phyloP scores from a whole-genome alignment of 176 grass and related monocot species.

The Bromus sterilis region DNA sequence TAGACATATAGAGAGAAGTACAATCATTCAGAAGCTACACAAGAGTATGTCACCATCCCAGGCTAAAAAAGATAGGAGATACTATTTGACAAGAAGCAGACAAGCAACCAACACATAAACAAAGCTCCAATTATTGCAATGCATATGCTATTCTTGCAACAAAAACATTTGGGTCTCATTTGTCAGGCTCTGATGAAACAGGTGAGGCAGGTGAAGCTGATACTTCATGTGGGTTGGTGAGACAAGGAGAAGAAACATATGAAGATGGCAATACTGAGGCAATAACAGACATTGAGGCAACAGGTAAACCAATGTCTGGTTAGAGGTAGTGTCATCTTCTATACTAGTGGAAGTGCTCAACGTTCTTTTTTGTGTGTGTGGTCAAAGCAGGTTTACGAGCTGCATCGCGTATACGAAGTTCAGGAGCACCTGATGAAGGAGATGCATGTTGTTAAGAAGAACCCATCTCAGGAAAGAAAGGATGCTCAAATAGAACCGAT shows the following conservation, averaged over 20 bases:
- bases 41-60: not conserved
- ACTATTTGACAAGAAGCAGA: not conserved
- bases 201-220: not conserved
- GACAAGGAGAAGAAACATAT: slow-evolving; percentile 59
- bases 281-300: slow-evolving; percentile 65
- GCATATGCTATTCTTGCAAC: not conserved
- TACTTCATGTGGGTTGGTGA: not conserved
- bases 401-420: slow-evolving; percentile 52
- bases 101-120: not conserved
- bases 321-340: not conserved
- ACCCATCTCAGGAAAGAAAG: no score
- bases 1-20: not conserved
- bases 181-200: slow-evolving; percentile 4
- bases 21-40: not conserved
- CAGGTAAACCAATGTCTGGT: slow-evolving; percentile 41
- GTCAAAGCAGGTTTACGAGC: slow-evolving; percentile 48
- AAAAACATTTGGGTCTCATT: not conserved
- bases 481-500: no score
- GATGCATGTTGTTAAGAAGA: slow-evolving; percentile 9
- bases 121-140: slow-evolving; percentile 14
- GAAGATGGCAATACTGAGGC: slow-evolving; percentile 65
- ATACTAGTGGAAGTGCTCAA: not conserved
- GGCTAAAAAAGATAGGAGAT: not conserved
- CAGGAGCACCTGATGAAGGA: slow-evolving; percentile 65
- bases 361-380: no score